Base-by-base conservation (phyloP, 179 eudicot genomes). In the Heliamphora pulchella region DNA sequence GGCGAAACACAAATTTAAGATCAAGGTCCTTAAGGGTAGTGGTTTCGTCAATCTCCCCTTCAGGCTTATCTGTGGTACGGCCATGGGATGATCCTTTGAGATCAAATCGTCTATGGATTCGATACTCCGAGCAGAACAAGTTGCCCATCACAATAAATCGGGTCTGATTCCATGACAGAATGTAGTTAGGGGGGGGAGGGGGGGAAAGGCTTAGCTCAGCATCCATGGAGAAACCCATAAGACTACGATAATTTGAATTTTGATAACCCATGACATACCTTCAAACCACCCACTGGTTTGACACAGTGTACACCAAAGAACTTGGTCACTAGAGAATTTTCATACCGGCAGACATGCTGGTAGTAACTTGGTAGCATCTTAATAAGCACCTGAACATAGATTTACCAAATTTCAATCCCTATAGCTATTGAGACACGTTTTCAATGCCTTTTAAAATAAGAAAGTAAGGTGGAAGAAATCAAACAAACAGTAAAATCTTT, bases 21-120 rank as follows among this genome's bases (percentile, higher is more conserved):
- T 96, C 99, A 71, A 96, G 98, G 83, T 96, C 99, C 89, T 96
- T 96, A 8, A 94, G 94, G 71, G 99, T 96, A 51, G 99, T 96
- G 9, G 97, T 91, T 82, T 94, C 99, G 81, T 96, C 99, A 74
- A 96, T 94, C 59, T 96, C 97, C 17, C 83, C 90, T 83, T 94
- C 96, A 6, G 91, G 83, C 83, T 91, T 94, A 79, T 96, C 89
- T 0, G 93, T 92, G 4, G 90, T 85, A 43, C 99, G 91, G n/a
- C 99, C 99, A 83, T 92, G 89, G 46, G 98, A 94, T 59, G 99
- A 96, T 54, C 99, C 99, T 86, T 96, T 96, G 63, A 94, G 90
- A 69, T 94, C 98, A 51, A 92, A 94, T 61, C 99, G 87, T 83
- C 91, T 88, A 82, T 94, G 98, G 41, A 96, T 94, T 75, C 89